Base-by-base conservation (phyloP, 768 basidiomycete species). In the Phaeotremella fagi region DNA sequence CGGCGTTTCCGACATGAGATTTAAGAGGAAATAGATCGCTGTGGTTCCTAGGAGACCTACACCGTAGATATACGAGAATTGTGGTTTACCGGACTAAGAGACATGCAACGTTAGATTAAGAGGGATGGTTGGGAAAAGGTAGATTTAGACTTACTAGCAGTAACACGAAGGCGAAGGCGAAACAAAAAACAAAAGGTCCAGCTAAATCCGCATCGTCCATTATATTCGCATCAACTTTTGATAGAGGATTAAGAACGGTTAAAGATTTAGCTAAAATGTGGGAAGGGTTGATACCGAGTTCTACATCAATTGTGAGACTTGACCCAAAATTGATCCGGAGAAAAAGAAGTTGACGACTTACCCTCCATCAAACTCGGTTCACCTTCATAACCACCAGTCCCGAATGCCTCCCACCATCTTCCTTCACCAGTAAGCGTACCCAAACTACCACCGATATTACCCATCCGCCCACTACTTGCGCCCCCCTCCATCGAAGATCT, bases 121-220 rank as follows among this genome's bases (percentile, higher is more conserved):
- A 50, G 28, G 26, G 41, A n/a, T 18, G 42, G 16, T 11, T 29
- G 22, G 20, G 22, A 45, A 37, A 1, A 45, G 29, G 54, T 31
- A 45, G 15, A 26, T 28, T 23, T 35, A 44, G 15, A 83, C 90
- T 68, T 52, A 97, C 95, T 57, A 98, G 82, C 45, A 99, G 82
- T 1, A 99, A 81, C 68, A 87, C 90, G 36, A 87, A 85, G 12
- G 86, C 95, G 73, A 98, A 98, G 64, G 88, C 88, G 73, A 98
- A 89, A 70, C 86, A 86, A 77, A 97, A 97, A 4, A 97, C 82
- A 42, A 97, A 82, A 7, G 95, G 95, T 0, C 95, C 95, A 7
- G 94, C 91, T 26, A 99, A 80, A 76, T 99, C 95, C 20, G 94
- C 92, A 65, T 99, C 95, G 75, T 99, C 95, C 95, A 99, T 99